Evolutionary conservation across 768 basidiomycete genomes (phyloP).

Genomic region (Cystofilobasidium bisporidii): DNA sequence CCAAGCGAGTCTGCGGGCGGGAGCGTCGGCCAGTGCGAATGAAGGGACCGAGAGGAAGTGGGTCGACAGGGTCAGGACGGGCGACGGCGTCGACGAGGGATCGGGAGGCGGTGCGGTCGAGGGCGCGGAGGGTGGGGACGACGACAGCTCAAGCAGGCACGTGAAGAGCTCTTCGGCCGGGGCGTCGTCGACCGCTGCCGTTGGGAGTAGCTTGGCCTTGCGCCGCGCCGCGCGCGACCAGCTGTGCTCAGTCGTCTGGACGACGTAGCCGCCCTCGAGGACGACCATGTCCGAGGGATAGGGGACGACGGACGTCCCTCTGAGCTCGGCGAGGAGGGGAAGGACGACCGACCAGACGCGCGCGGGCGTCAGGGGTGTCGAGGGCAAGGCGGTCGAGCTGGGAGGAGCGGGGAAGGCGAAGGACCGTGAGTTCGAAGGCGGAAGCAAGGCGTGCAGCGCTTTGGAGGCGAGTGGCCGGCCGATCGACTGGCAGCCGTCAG

Average conservation of each 20-base stretch:
- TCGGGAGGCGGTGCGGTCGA: not conserved
- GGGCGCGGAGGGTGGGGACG: not conserved
- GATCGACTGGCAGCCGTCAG: constrained; percentile 41
- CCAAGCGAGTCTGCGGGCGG: not conserved
- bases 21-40: not conserved
- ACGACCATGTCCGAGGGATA: not conserved
- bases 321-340: constrained; percentile 12
- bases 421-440: not conserved
- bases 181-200: not conserved
- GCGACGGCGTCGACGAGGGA: not conserved
- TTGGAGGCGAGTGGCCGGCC: constrained; percentile 45
- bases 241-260: constrained; percentile 44
- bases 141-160: not conserved
- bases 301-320: not conserved
- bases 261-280: constrained; percentile 14
- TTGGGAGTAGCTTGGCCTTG: constrained; percentile 42
- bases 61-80: not conserved
- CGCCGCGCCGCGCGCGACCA: constrained; percentile 61
- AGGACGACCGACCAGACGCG: constrained; percentile 41
- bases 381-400: constrained; percentile 23
- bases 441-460: constrained; percentile 48
- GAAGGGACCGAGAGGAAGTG: not conserved
- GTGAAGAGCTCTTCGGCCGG: not conserved
- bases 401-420: constrained; percentile 43
- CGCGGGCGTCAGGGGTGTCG: constrained; percentile 18